Percentiles rank a stretch among this genome's conserved stretches.
Evolutionary conservation across 2,329 filamentous ascomycete genomes (phyloP).

Genomic region (Pseudogymnoascus sp.): DNA sequence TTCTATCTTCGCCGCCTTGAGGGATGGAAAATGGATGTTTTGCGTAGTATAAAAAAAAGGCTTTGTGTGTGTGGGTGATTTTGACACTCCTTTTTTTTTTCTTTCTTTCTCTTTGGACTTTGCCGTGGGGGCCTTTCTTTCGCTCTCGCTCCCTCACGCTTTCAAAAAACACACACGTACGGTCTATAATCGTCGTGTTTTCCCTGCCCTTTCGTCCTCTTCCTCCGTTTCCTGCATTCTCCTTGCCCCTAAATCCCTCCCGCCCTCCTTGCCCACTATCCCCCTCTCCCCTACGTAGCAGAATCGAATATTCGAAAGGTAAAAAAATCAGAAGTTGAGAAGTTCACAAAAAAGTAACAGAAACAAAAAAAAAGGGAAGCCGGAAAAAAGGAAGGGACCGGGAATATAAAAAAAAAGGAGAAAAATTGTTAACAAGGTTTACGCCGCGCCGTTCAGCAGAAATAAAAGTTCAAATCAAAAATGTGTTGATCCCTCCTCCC

Average conservation of each 20-base stretch:
- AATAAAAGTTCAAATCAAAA: not conserved
- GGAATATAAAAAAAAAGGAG: not conserved
- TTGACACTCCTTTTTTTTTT: constrained; percentile 1
- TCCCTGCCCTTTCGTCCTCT: not conserved
- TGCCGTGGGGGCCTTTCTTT: not conserved
- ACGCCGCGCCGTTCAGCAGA: not conserved
- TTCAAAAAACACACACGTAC: not conserved
- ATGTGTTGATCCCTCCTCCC: not conserved
- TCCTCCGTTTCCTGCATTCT: not conserved
- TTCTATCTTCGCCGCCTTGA: constrained; percentile 7
- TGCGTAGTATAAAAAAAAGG: not conserved
- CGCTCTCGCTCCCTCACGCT: not conserved
- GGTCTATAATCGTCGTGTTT: constrained; percentile 7
- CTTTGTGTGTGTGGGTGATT: not conserved
- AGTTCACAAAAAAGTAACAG: not conserved
- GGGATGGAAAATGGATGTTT: constrained; percentile 6
- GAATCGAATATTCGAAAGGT: constrained; percentile 5
- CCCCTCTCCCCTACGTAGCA: not conserved
- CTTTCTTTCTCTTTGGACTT: not conserved
- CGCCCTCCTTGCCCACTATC: not conserved
- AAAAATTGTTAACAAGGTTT: not conserved
- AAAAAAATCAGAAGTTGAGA: not conserved
- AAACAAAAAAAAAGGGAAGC: not conserved
- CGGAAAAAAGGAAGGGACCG: not conserved
- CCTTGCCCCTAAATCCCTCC: not conserved